Base-by-base conservation (phyloP, 768 basidiomycete species). In the Collybia mongolica region DNA sequence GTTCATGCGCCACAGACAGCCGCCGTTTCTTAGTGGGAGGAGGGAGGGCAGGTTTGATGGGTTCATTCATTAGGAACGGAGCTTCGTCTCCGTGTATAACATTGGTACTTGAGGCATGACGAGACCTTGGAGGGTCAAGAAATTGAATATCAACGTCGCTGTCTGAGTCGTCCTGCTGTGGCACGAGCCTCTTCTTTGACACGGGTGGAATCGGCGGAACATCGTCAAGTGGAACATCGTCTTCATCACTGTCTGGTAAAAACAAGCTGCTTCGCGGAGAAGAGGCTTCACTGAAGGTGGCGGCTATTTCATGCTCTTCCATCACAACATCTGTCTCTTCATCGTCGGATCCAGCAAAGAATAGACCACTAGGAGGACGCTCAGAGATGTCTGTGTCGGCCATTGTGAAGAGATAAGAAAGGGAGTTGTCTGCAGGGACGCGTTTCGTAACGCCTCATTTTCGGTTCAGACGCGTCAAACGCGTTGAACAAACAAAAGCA, bases 321-420 rank as follows among this genome's bases (percentile, higher is more conserved):
- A 55, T 59, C 17, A 48, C 45, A 17, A 54, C 54, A 5, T 60
- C 66, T 3, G 71, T 70, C 6, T 70, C 72, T 40, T 82, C 74
- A 48, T 80, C 83, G 45, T 80, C 79, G 6, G 84, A 81, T 29
- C 74, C 76, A 32, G 81, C 78, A 63, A 88, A 87, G 61, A 88
- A 88, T 8, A 78, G 65, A 6, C 63, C 65, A 23, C 65, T 61
- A 17, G 73, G 71, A 24, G 73, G 67, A 15, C 53, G 61, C 19
- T 59, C 57, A 18, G 69, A 26, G 38, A 60, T 53, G 29, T 60
- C 57, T 37, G 54, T 20, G 58, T 69, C 63, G 37, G 65, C 58
- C 57, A 68, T 65, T 29, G 56, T 46, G 45, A 37, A 49, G 9
- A 9, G 32, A 32, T 32, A 32, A 37, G 41, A 32, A 26, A 38